Base-by-base conservation (phyloP, 495 filamentous ascomycete genomes). In the Penicillium pancosmium region DNA sequence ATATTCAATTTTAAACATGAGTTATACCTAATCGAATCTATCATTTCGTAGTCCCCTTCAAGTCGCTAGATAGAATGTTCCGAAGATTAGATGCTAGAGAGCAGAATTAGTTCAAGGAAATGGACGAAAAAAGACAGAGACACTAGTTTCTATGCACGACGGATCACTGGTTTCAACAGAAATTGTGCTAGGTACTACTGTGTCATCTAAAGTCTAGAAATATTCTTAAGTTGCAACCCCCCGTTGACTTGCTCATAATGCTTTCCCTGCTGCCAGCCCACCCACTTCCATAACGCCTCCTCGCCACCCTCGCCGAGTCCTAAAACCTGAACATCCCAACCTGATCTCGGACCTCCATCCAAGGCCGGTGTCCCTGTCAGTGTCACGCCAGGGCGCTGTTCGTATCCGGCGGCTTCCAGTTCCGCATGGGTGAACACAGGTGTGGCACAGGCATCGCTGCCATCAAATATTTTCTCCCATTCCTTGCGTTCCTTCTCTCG, bases 381-480 rank as follows among this genome's bases (percentile, higher is more conserved):
- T n/a, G 83, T 82, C 9, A 93, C 88, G 8, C 80, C 69, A 34
- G 89, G 86, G 59, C 89, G 71, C 64, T 90, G 88, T 52, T 91
- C 85, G 48, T 86, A 88, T 6, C 74, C 69, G 47, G 76, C 67
- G 12, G 73, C 69, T 65, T 88, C 83, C 54, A 93, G 70, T 68
- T 93, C 90, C 1, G 34, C 55, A 60, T 86, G 86, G 19, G 78
- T 82, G 40, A 92, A 71, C 3, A 94, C 87, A 1, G 91, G 90
- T n/a, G 89, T 90, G 60, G 85, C 88, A 68, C 91, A 94, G n/a
- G 91, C 90, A 74, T 93, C 91, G 0, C 83, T 91, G 33, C 85
- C 86, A 65, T 91, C 86, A 70, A 93, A 94, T 1, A 91, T 72
- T 5, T 38, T 52, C 68, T 92, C 90, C 91, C 91, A 94, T 68